Evolutionary conservation across 2,329 filamentous ascomycete genomes (phyloP).

Genomic region (Fusarium zealandicum): DNA sequence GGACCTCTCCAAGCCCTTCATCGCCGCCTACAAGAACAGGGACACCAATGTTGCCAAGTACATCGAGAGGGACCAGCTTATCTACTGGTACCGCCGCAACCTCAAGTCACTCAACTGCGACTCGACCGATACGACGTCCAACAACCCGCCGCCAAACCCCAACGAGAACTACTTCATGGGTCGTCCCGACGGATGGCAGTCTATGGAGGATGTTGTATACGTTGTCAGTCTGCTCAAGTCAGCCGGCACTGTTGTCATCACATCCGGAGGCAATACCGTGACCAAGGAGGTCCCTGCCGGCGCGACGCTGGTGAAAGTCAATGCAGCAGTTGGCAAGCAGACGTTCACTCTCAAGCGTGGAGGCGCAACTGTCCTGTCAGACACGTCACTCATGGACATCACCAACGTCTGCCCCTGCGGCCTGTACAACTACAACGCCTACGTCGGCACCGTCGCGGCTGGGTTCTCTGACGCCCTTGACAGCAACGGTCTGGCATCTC

Average conservation of each 20-base stretch:
- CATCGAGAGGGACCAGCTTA: constrained; percentile 56
- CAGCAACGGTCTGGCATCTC: constrained; percentile 37
- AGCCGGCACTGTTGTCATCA: constrained; percentile 53
- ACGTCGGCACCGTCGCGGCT: constrained; percentile 58
- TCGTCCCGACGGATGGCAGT: constrained; percentile 58
- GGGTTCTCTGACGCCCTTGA: constrained; percentile 40
- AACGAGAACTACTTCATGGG: constrained; percentile 61
- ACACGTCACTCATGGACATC: constrained; percentile 59
- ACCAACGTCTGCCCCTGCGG: constrained; percentile 57
- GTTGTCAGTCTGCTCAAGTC: constrained; percentile 59
- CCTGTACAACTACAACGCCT: constrained; percentile 65
- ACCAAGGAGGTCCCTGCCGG: constrained; percentile 44
- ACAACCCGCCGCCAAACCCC: constrained; percentile 49
- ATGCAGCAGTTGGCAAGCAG: constrained; percentile 53
- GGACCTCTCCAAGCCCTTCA: constrained; percentile 61
- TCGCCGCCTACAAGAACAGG: constrained; percentile 59
- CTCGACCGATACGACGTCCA: constrained; percentile 58
- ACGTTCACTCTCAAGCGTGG: constrained; percentile 54
- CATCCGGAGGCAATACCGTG: constrained; percentile 53
- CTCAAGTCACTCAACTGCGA: constrained; percentile 56
- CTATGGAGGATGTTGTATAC: constrained; percentile 58
- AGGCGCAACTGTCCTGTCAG: constrained; percentile 51
- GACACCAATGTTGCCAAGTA: constrained; percentile 49
- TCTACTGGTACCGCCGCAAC: constrained; percentile 65
- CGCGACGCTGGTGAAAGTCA: constrained; percentile 49